Percentiles rank a stretch among this genome's conserved stretches.
phyloP scores from a whole-genome alignment of 176 grass and related monocot species.

The Pontederia crassipes region DNA sequence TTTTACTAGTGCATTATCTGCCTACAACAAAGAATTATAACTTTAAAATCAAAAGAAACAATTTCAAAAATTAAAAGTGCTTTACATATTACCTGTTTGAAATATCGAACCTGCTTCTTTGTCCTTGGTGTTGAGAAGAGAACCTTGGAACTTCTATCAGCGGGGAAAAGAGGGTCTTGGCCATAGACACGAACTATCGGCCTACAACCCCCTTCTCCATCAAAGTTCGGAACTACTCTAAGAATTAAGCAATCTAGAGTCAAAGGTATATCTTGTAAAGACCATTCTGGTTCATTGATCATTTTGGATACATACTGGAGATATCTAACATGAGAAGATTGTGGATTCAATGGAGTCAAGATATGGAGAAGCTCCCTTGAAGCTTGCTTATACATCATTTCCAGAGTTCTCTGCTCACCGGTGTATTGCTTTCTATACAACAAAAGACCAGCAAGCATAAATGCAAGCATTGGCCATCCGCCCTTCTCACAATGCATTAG shows the following conservation, averaged over 20 bases:
- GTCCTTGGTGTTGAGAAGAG: slow-evolving; percentile 43
- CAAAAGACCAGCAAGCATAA: slow-evolving; percentile 92
- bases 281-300: slow-evolving; percentile 36
- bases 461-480: slow-evolving; percentile 81
- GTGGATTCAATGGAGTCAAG: slow-evolving; percentile 59
- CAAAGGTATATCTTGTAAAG: slow-evolving; percentile 46
- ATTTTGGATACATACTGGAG: slow-evolving; percentile 69
- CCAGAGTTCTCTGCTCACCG: slow-evolving; percentile 80
- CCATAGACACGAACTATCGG: slow-evolving; percentile 67
- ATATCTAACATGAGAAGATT: slow-evolving; percentile 81
- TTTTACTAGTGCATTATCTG: slow-evolving; percentile 61
- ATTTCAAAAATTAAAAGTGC: background rate
- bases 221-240: slow-evolving; percentile 72
- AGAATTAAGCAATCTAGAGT: slow-evolving; percentile 92
- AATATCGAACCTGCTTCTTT: slow-evolving; percentile 60
- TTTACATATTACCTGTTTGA: slow-evolving; percentile 57
- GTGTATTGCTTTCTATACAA: slow-evolving; percentile 77
- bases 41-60: slow-evolving; percentile 18
- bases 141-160: slow-evolving; percentile 35
- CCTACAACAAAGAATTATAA: slow-evolving; percentile 48
- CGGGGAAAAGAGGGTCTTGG: slow-evolving; percentile 40
- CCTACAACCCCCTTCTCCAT: slow-evolving; percentile 63
- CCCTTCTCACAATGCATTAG: slow-evolving; percentile 89
- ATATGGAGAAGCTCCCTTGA: slow-evolving; percentile 76
- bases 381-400: slow-evolving; percentile 92